Base-by-base conservation (phyloP, 2,329 filamentous ascomycete species). In the Penicillium crustosum region DNA sequence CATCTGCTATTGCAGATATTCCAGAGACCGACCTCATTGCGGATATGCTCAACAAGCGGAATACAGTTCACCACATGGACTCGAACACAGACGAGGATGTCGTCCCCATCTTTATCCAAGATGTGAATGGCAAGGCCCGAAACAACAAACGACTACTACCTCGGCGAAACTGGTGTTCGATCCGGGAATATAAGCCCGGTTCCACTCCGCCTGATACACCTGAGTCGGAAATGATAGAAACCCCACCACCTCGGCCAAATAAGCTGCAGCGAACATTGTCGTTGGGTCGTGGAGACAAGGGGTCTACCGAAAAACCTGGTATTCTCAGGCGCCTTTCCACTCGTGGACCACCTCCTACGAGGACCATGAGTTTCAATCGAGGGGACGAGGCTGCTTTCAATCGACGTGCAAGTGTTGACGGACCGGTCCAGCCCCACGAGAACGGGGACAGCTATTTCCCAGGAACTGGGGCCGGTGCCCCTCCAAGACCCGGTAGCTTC, bases 151-250 rank as follows among this genome's bases (percentile, higher is more conserved):
- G 88, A 59, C 80, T 99, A 2, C 81, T 97, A 10, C 93, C 93
- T 21, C 89, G 94, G 58, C 85, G 94, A 33, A 99, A 99, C 73
- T 99, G 93, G 90, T 97, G 93, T 73, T 90, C 91, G 3, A 96
- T 99, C 67, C 85, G 90, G 53, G 83, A 90, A 70, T 97, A 96
- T 77, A 80, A 85, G 10, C 92, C 93, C 2, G 91, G 90, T 3
- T 80, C 78, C 35, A 95, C 90, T 1, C 92, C 92, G 13, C 85
- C 86, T 0, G 81, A 83, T 3, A 87, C 89, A 1, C 91, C 82
- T 80, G 29, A 75, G 9, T 80, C 83, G 1, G 76, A 80, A 45
- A 75, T 73, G 19, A 67, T 70, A 35, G 66, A 68, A 35, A 54
- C 64, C 5, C 63, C 67, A 23, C 67, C 70, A 38, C 66, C 69